These are phyloP conservation scores for Mucor saturninus DNA, from an alignment of 371 early-diverging fungal species.

Conservation along the genomic window DNA sequence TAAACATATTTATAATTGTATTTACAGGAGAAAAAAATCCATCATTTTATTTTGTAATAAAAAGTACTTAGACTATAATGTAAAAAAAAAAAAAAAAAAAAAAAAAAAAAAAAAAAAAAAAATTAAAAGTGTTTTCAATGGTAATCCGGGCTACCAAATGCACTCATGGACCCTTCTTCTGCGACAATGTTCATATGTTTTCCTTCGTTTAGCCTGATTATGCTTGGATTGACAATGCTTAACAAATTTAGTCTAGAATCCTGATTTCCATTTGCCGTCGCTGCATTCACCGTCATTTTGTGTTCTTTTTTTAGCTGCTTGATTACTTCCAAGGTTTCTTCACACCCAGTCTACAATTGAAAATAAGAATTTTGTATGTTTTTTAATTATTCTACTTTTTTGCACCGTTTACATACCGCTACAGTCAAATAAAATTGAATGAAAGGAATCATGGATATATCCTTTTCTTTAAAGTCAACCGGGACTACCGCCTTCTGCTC, in stretches of 20 bases:
- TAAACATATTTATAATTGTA: conserved; percentile 8
- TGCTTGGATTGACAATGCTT: conserved; percentile 17
- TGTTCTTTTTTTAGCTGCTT: conserved; percentile 19
- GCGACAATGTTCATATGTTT: conserved; percentile 1
- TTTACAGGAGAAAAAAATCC: conserved; percentile 6
- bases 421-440: conserved; percentile 20
- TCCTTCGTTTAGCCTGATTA: conserved; percentile 5
- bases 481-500: conserved; percentile 18
- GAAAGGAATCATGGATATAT: conserved; percentile 7
- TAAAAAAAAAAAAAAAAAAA: conserved; percentile 9
- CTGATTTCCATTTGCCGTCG: conserved; percentile 8
- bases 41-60: conserved; percentile 7
- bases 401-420: conserved; percentile 21
- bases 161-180: conserved; percentile 1
- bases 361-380: conserved; percentile 20
- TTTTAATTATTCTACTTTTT: conserved; percentile 16
- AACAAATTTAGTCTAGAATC: conserved; percentile 18
- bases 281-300: conserved; percentile 7
- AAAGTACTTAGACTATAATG: conserved; percentile 8
- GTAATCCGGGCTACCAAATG: neutral
- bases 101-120: no score
- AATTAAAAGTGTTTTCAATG: conserved; percentile 2
- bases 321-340: conserved; percentile 18
- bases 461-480: conserved; percentile 20
- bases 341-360: conserved; percentile 16